Base-by-base conservation (phyloP, 768 basidiomycete genomes). In the Russula sp. region DNA sequence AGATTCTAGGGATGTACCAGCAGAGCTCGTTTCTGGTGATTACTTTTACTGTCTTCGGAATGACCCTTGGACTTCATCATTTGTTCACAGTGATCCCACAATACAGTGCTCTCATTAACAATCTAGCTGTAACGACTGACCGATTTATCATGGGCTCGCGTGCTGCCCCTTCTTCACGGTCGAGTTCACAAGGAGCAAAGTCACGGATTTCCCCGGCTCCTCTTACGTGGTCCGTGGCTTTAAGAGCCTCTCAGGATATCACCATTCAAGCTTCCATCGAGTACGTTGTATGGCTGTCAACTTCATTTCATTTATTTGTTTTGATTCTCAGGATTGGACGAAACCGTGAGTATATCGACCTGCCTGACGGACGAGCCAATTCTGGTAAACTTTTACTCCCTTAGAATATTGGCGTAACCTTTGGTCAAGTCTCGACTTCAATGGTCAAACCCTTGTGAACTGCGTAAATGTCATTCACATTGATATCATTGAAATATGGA, bases 361-460 rank as follows among this genome's bases (percentile, higher is more conserved):
- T 28, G 3, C 38, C 10, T 28, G 3, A 9, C 40, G 18, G 18
- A 20, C 26, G 16, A 44, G 26, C 18, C 40, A 20, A 42, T 40
- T 56, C 20, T 57, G 26, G 44, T 26, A 36, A 6, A 22, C 14
- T 5, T 1, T 28, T 18, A 34, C 7, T 59, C 14, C 14, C 24
- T 11, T n/a, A 59, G 59, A 24, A 40, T 59, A 59, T 26, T 59
- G 49, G 59, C 36, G 49, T 51, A n/a, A 32, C 18, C 58, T 59
- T 20, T 36, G 34, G 48, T 59, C 36, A 1, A 59, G 49, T 59
- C 24, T 20, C 2, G 59, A 40, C 16, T 59, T 59, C 24, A 49
- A 49, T 30, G 59, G 26, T 84, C 80, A 7, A 88, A 87, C 71
- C 90, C 92, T 54, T 90, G 79, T 66, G 89, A 87, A 68, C 88